Percentiles rank a stretch among this genome's conserved stretches.
These are phyloP conservation scores for Barnettozyma sucrosica DNA, from an alignment of 805 yeast genomes.

Conservation along the genomic window DNA sequence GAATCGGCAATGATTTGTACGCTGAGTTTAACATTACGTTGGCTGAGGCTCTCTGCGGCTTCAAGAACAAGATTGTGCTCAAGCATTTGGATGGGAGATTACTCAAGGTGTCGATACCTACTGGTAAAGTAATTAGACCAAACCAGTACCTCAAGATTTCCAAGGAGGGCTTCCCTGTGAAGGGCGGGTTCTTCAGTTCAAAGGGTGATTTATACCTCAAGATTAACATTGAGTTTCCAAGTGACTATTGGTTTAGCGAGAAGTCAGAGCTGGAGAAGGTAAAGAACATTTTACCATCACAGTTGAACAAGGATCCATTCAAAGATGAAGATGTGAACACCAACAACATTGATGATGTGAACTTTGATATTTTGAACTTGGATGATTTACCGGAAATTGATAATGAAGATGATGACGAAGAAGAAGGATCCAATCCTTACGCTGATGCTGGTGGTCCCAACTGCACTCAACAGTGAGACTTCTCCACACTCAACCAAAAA, in stretches of 20 bases:
- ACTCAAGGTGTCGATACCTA: constrained; percentile 55
- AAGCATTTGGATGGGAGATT: constrained; percentile 79
- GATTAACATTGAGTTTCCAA: constrained; percentile 74
- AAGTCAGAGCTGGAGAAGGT: constrained; percentile 54
- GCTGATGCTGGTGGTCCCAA: constrained; percentile 26
- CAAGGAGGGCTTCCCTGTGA: constrained; percentile 81
- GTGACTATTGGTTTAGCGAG: constrained; percentile 79
- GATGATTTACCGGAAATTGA: constrained; percentile 24
- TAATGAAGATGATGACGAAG: constrained; percentile 17
- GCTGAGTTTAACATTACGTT: constrained; percentile 56
- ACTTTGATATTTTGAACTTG: constrained; percentile 21
- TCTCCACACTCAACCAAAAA: background rate
- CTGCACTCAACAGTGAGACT: constrained; percentile 35
- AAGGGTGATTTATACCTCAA: constrained; percentile 69
- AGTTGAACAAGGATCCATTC: constrained; percentile 7
- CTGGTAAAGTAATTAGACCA: constrained; percentile 79
- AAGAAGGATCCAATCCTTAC: constrained; percentile 4
- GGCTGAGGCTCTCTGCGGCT: constrained; percentile 82
- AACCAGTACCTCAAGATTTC: constrained; percentile 58
- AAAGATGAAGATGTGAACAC: constrained; percentile 19
- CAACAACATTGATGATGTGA: constrained; percentile 28
- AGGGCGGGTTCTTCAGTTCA: constrained; percentile 22
- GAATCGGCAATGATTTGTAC: constrained; percentile 61
- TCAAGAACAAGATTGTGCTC: constrained; percentile 52
- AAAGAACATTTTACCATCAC: constrained; percentile 47